Percentiles rank a stretch among this genome's conserved stretches.
Conservation (phyloP, 495 filamentous ascomycete genomes). For the Cryomyces minteri region DNA sequence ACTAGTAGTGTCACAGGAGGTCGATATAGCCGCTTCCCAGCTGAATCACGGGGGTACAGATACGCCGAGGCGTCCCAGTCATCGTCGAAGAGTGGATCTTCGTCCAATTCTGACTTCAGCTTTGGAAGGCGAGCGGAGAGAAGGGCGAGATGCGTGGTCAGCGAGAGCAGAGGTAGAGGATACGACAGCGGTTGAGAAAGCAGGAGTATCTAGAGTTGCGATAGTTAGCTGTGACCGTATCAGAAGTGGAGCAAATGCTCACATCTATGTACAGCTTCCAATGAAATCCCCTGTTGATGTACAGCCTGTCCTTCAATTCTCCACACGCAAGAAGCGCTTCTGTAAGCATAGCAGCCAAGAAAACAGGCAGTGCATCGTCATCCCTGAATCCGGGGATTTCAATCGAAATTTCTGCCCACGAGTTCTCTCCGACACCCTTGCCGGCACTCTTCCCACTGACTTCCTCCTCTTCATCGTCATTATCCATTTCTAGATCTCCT, state of each 20-base stretch:
- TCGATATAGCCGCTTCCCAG: constrained; percentile 8
- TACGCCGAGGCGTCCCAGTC: constrained; percentile 75
- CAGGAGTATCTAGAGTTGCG: constrained; percentile 52
- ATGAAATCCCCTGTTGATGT: constrained; percentile 79
- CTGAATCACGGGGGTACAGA: constrained; percentile 42
- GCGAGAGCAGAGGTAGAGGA: constrained; percentile 75
- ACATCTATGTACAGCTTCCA: constrained; percentile 96
- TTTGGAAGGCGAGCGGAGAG: constrained; percentile 69
- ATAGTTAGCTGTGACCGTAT: neutral
- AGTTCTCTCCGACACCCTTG: constrained; percentile 24
- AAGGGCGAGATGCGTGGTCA: constrained; percentile 92
- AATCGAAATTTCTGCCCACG: constrained; percentile 69
- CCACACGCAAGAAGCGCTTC: constrained; percentile 70
- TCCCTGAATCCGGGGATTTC: constrained; percentile 78
- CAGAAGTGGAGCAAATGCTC: constrained; percentile 13
- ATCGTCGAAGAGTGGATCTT: constrained; percentile 96
- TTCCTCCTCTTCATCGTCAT: constrained; percentile 7
- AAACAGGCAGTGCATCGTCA: constrained; percentile 78
- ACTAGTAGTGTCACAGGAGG: constrained; percentile 84
- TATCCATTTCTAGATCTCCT: constrained; percentile 13
- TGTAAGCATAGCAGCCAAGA: constrained; percentile 68
- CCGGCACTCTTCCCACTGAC: constrained; percentile 13
- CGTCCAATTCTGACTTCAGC: constrained; percentile 66
- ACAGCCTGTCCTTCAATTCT: constrained; percentile 47
- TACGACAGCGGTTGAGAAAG: constrained; percentile 84